Percentiles rank a stretch among this genome's conserved stretches.
Evolutionary conservation across 176 grass and related monocot species (phyloP).

Genomic region (Oryza rufipogon): DNA sequence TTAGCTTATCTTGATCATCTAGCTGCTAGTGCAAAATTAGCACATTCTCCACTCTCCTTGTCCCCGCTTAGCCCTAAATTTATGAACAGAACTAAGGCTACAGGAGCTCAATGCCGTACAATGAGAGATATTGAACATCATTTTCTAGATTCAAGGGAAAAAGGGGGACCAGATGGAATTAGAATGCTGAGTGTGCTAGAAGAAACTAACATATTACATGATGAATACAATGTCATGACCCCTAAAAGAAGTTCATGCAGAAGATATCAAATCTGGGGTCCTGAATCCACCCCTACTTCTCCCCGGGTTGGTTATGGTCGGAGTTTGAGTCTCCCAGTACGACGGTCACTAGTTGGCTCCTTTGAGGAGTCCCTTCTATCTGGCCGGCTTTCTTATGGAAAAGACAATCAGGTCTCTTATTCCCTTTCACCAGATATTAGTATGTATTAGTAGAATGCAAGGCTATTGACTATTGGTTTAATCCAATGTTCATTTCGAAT

Average conservation of each 20-base stretch:
- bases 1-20: conserved; percentile 52
- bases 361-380: conserved; percentile 98
- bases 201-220: conserved; percentile 56
- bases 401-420: conserved; percentile 76
- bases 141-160: conserved; percentile 62
- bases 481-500: conserved; percentile 29
- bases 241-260: conserved; percentile 43
- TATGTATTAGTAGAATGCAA: not conserved
- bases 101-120: conserved; percentile 51
- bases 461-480: conserved; percentile 35
- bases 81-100: conserved; percentile 67
- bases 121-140: conserved; percentile 70
- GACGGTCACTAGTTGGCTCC: conserved; percentile 88
- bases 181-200: conserved; percentile 41
- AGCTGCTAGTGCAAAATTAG: conserved; percentile 62
- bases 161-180: conserved; percentile 35
- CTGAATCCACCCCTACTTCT: conserved; percentile 48
- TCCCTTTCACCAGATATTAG: conserved; percentile 8
- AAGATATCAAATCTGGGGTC: conserved; percentile 45
- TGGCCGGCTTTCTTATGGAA: conserved; percentile 84
- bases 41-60: conserved; percentile 66
- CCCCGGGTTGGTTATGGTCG: conserved; percentile 49
- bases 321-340: conserved; percentile 52
- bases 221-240: conserved; percentile 69
- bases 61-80: conserved; percentile 91